These are phyloP conservation scores for Tulasnella sp. DNA, from an alignment of 768 basidiomycete genomes.

Conservation along the genomic window DNA sequence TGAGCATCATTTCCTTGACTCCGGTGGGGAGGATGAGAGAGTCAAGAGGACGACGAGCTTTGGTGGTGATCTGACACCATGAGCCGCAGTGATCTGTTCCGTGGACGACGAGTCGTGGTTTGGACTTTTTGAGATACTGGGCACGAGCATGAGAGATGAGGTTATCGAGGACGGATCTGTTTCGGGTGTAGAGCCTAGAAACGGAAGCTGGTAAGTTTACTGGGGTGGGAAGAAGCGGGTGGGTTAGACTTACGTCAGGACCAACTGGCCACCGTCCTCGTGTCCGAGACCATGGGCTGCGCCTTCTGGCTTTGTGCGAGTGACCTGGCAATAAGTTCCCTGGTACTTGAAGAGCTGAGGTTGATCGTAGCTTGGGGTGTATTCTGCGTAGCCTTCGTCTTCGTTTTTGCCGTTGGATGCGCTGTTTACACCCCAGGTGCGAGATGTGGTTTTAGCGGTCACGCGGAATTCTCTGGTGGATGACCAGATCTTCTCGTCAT, in stretches of 20 bases:
- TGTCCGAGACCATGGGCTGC: slow-evolving; percentile 16
- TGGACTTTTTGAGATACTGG: slow-evolving; percentile 43
- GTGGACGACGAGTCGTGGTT: slow-evolving; percentile 39
- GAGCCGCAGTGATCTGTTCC: slow-evolving; percentile 5
- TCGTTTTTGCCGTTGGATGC: background rate
- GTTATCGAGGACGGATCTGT: slow-evolving; percentile 42
- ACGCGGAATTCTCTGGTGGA: slow-evolving; percentile 44
- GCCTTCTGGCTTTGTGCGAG: slow-evolving; percentile 32
- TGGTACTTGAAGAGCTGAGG: slow-evolving; percentile 22
- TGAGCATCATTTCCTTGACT: slow-evolving; percentile 45
- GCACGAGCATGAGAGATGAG: slow-evolving; percentile 44
- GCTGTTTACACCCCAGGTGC: slow-evolving; percentile 41
- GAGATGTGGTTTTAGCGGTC: slow-evolving; percentile 40
- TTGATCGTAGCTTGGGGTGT: background rate
- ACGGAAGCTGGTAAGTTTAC: background rate
- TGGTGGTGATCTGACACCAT: slow-evolving; percentile 43
- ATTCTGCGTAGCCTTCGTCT: background rate
- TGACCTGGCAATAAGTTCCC: slow-evolving; percentile 26
- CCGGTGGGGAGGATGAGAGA: slow-evolving; percentile 52
- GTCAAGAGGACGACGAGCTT: slow-evolving; percentile 49
- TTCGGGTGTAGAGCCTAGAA: slow-evolving; percentile 45
- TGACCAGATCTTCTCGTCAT: slow-evolving; percentile 45
- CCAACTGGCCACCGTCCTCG: slow-evolving; percentile 24
- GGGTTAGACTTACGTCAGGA: slow-evolving; percentile 24
- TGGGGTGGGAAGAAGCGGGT: background rate